These are phyloP conservation scores for Tylopilus sp. DNA, from an alignment of 1,284 basidiomycete species.

Conservation along the genomic window DNA sequence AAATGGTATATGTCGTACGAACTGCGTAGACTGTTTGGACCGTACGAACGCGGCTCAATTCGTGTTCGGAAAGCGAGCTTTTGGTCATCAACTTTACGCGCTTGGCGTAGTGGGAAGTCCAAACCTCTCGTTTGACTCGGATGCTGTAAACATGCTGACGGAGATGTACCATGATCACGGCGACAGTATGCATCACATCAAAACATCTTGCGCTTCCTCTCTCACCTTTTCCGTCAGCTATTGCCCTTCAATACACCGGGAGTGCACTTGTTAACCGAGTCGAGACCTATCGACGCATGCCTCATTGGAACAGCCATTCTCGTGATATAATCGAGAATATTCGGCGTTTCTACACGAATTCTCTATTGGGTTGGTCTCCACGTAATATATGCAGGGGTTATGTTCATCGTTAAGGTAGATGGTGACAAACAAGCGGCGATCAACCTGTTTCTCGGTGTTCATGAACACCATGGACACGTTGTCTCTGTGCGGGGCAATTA, in stretches of 20 bases:
- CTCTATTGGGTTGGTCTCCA: conserved; percentile 63
- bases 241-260: conserved; percentile 95
- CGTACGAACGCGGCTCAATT: conserved; percentile 98
- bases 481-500: conserved; percentile 60
- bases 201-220: neutral
- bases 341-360: conserved; percentile 94
- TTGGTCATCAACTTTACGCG: conserved; percentile 95
- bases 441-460: conserved; percentile 92
- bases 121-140: conserved; percentile 88
- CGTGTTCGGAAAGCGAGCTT: conserved; percentile 92
- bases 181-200: conserved; percentile 60
- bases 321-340: conserved; percentile 97
- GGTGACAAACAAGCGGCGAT: conserved; percentile 98
- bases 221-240: conserved; percentile 48
- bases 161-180: conserved; percentile 99
- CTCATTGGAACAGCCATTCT: conserved; percentile 97
- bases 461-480: conserved; percentile 48
- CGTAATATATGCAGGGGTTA: neutral
- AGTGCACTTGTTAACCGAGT: conserved; percentile 96
- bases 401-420: conserved; percentile 45
- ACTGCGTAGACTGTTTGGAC: conserved; percentile 96
- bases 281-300: conserved; percentile 94
- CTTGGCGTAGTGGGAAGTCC: conserved; percentile 86
- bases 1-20: conserved; percentile 86
- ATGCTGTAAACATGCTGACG: conserved; percentile 95